Evolutionary conservation across 106 monocot species (phyloP).

Genomic region (Allium sativum): DNA sequence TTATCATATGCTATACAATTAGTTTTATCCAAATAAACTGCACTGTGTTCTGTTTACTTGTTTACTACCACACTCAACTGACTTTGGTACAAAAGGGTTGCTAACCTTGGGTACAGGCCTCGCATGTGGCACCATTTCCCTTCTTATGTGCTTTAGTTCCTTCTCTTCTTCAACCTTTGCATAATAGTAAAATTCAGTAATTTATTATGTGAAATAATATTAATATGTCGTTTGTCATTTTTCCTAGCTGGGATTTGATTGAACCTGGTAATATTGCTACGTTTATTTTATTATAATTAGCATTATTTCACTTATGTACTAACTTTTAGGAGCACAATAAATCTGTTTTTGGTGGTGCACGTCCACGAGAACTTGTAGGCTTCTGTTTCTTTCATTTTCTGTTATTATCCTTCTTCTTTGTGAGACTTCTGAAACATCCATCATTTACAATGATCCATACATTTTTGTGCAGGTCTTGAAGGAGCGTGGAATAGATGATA

Average conservation of each 20-base stretch:
- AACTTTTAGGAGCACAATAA: conserved; percentile 31
- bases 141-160: conserved; percentile 76
- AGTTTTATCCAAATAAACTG: background rate
- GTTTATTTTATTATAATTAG: too few relatives aligned
- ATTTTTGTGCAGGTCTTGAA: conserved; percentile 56
- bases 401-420: background rate
- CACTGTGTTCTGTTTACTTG: background rate
- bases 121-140: conserved; percentile 82
- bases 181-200: background rate
- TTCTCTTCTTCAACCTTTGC: conserved; percentile 89
- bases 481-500: conserved; percentile 52
- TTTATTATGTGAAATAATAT: background rate
- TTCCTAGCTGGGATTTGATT: too few relatives aligned
- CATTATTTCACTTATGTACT: background rate
- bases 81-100: conserved; percentile 69
- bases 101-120: conserved; percentile 68
- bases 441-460: background rate
- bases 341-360: conserved; percentile 81
- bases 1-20: background rate
- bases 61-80: conserved; percentile 36
- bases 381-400: background rate
- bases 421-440: background rate
- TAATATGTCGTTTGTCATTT: background rate
- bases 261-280: too few relatives aligned
- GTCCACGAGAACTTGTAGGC: conserved; percentile 73